These are phyloP conservation scores for Fraxinus baroniana DNA, from an alignment of 305 asterid genomes.

Conservation along the genomic window DNA sequence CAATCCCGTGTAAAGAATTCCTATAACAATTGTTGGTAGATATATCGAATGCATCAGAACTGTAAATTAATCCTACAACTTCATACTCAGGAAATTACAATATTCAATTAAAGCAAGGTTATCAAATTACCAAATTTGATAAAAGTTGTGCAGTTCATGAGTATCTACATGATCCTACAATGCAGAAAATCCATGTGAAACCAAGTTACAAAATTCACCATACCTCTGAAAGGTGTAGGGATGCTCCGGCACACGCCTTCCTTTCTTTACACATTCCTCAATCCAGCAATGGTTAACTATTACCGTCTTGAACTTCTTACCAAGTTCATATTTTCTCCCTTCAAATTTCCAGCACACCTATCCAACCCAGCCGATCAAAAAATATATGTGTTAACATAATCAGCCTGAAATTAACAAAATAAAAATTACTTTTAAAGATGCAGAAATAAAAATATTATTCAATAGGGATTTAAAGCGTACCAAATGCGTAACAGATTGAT, in stretches of 20 bases:
- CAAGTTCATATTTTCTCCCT: constrained; percentile 76
- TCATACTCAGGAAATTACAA: neutral
- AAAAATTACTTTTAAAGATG: neutral
- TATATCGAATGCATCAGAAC: neutral
- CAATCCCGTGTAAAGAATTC: neutral
- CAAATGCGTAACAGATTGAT: constrained; percentile 49
- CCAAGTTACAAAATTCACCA: neutral
- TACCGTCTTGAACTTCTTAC: constrained; percentile 41
- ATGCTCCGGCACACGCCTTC: constrained; percentile 43
- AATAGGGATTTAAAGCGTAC: constrained; percentile 24
- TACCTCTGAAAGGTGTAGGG: constrained; percentile 49
- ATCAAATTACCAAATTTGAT: neutral
- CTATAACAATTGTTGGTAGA: neutral
- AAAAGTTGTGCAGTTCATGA: neutral
- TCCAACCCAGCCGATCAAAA: constrained; percentile 24
- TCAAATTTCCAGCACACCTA: constrained; percentile 88
- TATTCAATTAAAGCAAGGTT: neutral
- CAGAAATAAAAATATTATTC: neutral
- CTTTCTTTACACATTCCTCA: constrained; percentile 53
- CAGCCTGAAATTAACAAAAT: neutral
- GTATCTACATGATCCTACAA: neutral
- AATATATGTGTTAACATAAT: constrained; percentile 1
- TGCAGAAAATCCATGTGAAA: neutral
- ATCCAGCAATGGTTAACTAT: constrained; percentile 75
- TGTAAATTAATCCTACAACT: neutral